A percentile compares a stretch with the other conserved stretches of the same genome.
These are phyloP conservation scores for Rusavskia elegans DNA, from an alignment of 495 filamentous ascomycete genomes.

Conservation along the genomic window DNA sequence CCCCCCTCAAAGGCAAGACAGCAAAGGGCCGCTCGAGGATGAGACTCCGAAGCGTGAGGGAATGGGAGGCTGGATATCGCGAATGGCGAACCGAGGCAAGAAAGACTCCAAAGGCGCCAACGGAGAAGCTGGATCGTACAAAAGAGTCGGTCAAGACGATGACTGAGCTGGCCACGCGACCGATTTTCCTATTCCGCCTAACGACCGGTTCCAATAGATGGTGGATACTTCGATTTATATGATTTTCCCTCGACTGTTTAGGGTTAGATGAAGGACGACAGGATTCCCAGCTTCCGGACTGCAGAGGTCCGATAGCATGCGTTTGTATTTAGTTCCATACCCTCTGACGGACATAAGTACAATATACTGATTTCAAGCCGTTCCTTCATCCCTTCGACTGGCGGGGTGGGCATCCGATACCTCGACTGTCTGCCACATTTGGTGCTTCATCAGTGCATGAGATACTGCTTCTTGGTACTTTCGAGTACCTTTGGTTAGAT, in stretches of 20 bases:
- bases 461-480: too few species aligned
- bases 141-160: background rate
- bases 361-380: too few species aligned
- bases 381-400: too few species aligned
- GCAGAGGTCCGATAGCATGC: background rate
- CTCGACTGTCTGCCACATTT: too few species aligned
- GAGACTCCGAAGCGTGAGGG: constrained; percentile 28
- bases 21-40: constrained; percentile 17
- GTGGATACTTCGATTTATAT: constrained; percentile 16
- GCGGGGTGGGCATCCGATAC: too few species aligned
- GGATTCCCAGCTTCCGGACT: background rate
- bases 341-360: background rate
- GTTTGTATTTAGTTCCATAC: background rate
- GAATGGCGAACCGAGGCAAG: constrained; percentile 38
- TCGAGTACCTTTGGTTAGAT: too few species aligned
- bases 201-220: background rate
- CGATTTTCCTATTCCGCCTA: constrained; percentile 1
- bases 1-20: constrained; percentile 41
- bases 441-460: too few species aligned
- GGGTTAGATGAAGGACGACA: background rate
- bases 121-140: background rate
- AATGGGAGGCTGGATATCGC: constrained; percentile 54
- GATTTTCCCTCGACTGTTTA: constrained; percentile 5
- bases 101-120: background rate
- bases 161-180: background rate